A percentile compares a stretch with the other conserved stretches of the same genome.
Conservation (phyloP, 176 grass and related monocot genomes). For the Echinochloa phyllopogon region DNA sequence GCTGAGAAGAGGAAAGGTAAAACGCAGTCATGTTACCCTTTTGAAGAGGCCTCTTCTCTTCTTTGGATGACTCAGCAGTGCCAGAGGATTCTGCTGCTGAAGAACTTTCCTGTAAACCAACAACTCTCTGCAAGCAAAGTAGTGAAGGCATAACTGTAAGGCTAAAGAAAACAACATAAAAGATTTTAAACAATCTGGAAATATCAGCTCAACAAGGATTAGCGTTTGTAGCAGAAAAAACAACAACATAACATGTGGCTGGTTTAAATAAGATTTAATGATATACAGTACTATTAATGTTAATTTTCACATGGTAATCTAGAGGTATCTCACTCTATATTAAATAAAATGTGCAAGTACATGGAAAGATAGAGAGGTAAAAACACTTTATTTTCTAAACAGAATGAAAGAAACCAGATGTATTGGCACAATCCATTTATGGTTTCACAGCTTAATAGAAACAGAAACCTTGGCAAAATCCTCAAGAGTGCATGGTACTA, state of each 20-base stretch:
- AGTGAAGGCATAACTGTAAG: conserved; percentile 33
- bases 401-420: conserved; percentile 4
- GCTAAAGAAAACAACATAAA: conserved; percentile 37
- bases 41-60: conserved; percentile 68
- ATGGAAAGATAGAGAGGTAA: conserved; percentile 21
- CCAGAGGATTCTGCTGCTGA: conserved; percentile 46
- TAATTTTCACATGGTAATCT: conserved; percentile 11
- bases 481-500: conserved; percentile 59
- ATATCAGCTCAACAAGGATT: background rate
- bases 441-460: conserved; percentile 32
- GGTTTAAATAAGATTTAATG: conserved; percentile 18
- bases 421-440: conserved; percentile 16
- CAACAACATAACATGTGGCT: conserved; percentile 27
- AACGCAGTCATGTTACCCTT: conserved; percentile 56
- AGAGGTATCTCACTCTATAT: conserved; percentile 11
- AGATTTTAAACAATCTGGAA: background rate
- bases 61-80: conserved; percentile 38
- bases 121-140: conserved; percentile 57
- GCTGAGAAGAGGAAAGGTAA: background rate
- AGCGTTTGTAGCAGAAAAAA: conserved; percentile 15
- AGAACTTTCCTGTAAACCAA: conserved; percentile 50
- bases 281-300: background rate
- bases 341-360: conserved; percentile 13
- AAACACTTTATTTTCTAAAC: background rate
- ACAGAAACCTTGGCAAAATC: conserved; percentile 66